phyloP scores from a whole-genome alignment of 345 rosid genomes.

The Salix dunnii region DNA sequence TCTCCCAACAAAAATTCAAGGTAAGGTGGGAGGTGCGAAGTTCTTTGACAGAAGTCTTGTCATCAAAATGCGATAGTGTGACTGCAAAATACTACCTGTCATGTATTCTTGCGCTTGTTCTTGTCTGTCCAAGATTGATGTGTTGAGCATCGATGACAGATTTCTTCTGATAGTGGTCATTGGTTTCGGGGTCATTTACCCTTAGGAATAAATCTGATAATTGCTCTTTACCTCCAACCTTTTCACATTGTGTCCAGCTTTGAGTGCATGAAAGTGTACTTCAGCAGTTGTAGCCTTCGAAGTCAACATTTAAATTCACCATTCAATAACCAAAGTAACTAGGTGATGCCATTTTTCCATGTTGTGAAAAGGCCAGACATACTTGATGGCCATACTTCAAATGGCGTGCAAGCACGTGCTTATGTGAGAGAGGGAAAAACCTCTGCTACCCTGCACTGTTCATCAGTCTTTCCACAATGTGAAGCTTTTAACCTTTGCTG shows the following conservation, averaged over 20 bases:
- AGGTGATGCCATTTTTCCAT: too few species aligned
- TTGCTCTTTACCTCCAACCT: not conserved
- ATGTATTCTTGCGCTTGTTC: not conserved
- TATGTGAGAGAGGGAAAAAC: too few species aligned
- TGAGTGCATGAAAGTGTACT: not conserved
- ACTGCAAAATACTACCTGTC: not conserved
- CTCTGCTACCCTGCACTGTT: too few species aligned
- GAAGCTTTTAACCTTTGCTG: too few species aligned
- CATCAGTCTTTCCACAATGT: too few species aligned
- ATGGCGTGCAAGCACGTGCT: too few species aligned
- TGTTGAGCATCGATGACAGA: not conserved
- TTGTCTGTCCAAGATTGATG: not conserved
- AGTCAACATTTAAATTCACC: not conserved
- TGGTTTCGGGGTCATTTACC: not conserved
- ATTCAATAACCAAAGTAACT: not conserved
- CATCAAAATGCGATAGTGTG: conserved; percentile 55
- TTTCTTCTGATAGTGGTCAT: not conserved
- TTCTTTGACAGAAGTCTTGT: conserved; percentile 63
- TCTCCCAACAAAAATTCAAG: conserved; percentile 70
- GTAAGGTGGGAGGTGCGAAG: conserved; percentile 83
- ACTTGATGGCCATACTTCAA: too few species aligned
- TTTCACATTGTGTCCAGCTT: not conserved
- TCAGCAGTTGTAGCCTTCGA: not conserved
- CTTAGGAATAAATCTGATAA: not conserved
- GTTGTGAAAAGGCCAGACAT: too few species aligned